A percentile compares a stretch with the other conserved stretches of the same genome.
Evolutionary conservation across 345 rosid species (phyloP).

Genomic region (Pelargonium nanum): DNA sequence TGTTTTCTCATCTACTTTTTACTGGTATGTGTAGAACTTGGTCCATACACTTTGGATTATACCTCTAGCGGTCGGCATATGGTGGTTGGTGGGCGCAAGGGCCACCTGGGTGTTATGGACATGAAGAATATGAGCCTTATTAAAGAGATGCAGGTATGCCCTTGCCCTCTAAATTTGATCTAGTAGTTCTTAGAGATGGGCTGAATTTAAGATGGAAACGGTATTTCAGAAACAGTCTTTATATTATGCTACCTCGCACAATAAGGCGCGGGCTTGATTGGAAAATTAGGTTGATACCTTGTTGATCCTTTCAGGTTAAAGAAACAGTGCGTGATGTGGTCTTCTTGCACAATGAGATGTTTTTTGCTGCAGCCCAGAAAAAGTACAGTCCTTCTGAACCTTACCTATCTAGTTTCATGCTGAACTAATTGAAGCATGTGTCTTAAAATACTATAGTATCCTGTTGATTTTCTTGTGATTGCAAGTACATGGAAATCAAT

Average conservation of each 20-base stretch:
- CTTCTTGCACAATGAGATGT: constrained; percentile 78
- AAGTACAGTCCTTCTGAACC: constrained; percentile 33
- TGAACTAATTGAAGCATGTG: neutral
- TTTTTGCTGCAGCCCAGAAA: constrained; percentile 91
- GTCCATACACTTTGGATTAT: constrained; percentile 82
- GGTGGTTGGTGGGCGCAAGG: constrained; percentile 89
- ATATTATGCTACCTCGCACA: neutral
- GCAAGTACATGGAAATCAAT: no score
- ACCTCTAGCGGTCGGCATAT: constrained; percentile 81
- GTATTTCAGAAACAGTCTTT: no score
- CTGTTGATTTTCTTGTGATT: no score
- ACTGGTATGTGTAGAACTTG: constrained; percentile 50
- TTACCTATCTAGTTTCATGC: neutral
- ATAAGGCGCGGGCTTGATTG: no score
- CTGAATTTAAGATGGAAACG: no score
- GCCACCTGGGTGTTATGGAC: constrained; percentile 83
- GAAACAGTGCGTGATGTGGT: constrained; percentile 88
- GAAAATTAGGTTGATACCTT: no score
- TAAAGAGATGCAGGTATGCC: constrained; percentile 74
- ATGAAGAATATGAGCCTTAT: constrained; percentile 49
- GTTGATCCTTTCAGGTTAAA: constrained; percentile 48
- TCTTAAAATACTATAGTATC: no score
- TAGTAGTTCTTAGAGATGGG: neutral
- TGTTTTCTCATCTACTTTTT: neutral
- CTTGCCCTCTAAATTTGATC: neutral